These are phyloP conservation scores for Trypanosoma congolense DNA, from an alignment of 208 protist species.

Conservation along the genomic window DNA sequence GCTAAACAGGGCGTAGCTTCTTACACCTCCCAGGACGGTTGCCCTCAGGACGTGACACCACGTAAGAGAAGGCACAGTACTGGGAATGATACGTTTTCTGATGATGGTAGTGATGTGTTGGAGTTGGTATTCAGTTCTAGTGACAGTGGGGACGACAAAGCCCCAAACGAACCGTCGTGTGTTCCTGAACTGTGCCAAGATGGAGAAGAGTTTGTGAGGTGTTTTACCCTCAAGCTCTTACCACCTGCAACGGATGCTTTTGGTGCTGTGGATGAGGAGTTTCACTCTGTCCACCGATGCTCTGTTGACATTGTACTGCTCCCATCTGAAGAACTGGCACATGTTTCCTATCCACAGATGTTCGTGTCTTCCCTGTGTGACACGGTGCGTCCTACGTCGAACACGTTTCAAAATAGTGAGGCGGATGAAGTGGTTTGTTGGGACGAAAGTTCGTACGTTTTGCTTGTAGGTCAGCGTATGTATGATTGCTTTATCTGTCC, in stretches of 20 bases:
- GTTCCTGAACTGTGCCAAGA: background rate
- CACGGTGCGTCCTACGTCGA: no score
- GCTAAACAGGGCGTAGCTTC: no score
- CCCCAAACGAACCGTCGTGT: background rate
- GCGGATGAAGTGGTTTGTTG: background rate
- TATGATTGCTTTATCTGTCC: conserved; percentile 28
- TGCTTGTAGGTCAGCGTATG: conserved; percentile 14
- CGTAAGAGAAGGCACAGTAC: no score
- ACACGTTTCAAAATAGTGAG: no score
- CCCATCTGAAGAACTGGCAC: background rate
- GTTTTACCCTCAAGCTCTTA: conserved; percentile 14
- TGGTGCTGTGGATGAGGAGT: no score
- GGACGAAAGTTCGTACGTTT: conserved; percentile 13
- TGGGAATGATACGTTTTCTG: no score
- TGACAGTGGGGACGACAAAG: background rate
- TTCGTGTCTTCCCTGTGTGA: conserved; percentile 9
- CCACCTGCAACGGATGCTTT: background rate
- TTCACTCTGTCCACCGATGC: no score
- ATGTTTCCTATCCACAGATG: conserved; percentile 4
- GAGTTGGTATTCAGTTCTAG: conserved; percentile 15
- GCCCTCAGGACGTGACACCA: no score
- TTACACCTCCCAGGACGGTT: no score
- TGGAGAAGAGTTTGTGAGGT: background rate
- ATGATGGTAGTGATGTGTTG: no score
- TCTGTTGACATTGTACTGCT: conserved; percentile 8